Base-by-base conservation (phyloP, 75 land plant species). In the Adiantum capillusveneris region DNA sequence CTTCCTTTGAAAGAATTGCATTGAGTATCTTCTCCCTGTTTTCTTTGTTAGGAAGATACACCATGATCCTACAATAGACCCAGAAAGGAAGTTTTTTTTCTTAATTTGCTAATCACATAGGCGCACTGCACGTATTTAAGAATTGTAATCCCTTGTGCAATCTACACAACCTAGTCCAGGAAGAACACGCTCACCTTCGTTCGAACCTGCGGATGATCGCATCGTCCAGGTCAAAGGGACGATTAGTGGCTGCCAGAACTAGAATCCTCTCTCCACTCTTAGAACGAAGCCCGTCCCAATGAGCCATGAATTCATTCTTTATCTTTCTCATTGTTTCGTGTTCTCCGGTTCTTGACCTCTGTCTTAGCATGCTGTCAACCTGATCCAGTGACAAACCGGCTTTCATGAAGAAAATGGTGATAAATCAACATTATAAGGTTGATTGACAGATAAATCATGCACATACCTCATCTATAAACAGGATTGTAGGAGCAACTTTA, bases 321-420 rank as follows among this genome's bases (percentile, higher is more conserved):
- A 88, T 88, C 72, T 88, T 88, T 28, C 94, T 49, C 94, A 88
- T 85, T 19, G 94, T 90, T 51, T 88, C 94, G 60, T 88, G 90
- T 66, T 88, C 94, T 18, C 94, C 90, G 31, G 65, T 81, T 63
- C 86, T 73, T 7, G 76, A 74, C 44, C 94, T 30, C 55, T 88
- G 94, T 17, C 94, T 90, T 46, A 88, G 86, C 94, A 88, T 88
- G 67, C 94, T 85, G 39, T 88, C 94, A 54, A 88, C 74, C n/a
- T n/a, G n/a, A n/a, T n/a, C n/a, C n/a, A n/a, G n/a, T n/a, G n/a
- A n/a, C n/a, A n/a, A n/a, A n/a, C n/a, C n/a, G n/a, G n/a, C n/a
- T n/a, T n/a, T n/a, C n/a, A n/a, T n/a, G n/a, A n/a, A n/a, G n/a
- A n/a, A n/a, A n/a, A n/a, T n/a, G n/a, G n/a, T n/a, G n/a, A n/a